Conservation (phyloP, 805 yeast species). For the baker's yeast (Saccharomyces cerevisiae) region DNA sequence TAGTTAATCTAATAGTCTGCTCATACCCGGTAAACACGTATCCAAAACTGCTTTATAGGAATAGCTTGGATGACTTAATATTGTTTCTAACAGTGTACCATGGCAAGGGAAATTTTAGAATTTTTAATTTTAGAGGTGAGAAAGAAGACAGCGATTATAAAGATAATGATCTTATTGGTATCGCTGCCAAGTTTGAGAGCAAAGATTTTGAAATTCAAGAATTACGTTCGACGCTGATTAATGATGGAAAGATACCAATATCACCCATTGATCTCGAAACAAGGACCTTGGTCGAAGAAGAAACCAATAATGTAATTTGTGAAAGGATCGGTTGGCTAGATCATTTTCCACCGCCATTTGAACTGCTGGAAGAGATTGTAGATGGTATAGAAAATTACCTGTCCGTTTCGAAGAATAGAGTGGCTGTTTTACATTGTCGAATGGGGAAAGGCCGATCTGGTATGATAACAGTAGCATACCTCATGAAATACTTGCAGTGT, state of each 20-base stretch:
- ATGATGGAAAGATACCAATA: not conserved
- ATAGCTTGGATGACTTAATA: constrained; percentile 44
- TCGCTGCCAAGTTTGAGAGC: not conserved
- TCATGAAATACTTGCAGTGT: constrained; percentile 43
- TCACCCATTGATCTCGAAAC: not conserved
- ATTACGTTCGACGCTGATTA: not conserved
- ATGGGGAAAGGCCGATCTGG: constrained; percentile 94
- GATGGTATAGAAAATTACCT: constrained; percentile 41
- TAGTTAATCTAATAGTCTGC: constrained; percentile 58
- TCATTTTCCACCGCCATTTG: constrained; percentile 66
- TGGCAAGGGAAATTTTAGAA: constrained; percentile 50
- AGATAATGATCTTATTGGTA: constrained; percentile 15
- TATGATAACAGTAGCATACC: constrained; percentile 57
- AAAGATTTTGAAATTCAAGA: not conserved
- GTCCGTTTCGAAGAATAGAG: constrained; percentile 29
- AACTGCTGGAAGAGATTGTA: constrained; percentile 38
- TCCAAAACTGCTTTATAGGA: constrained; percentile 42
- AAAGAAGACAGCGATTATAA: constrained; percentile 33
- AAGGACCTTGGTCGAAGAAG: not conserved
- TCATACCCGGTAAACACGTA: constrained; percentile 58
- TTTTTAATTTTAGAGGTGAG: constrained; percentile 67
- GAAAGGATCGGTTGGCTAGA: constrained; percentile 54
- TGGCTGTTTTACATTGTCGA: constrained; percentile 75
- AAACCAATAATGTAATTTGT: not conserved
- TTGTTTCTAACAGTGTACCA: constrained; percentile 40